Evolutionary conservation across 352 stramenopile species (phyloP), one percentile per base, ranked within the genome.

Genomic region (Phytopythium vexans): DNA sequence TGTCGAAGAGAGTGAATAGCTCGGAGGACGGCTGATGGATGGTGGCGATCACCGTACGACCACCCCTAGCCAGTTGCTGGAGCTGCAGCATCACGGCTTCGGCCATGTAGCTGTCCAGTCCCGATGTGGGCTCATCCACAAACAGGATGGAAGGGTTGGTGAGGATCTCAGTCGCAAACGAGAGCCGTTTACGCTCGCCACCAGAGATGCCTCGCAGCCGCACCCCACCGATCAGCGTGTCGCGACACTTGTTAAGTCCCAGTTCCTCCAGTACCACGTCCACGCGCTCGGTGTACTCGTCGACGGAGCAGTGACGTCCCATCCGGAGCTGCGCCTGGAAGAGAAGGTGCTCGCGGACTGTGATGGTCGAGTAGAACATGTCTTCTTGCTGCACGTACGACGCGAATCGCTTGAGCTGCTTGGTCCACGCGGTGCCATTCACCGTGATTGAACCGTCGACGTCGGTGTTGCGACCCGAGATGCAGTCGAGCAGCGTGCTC

Each of bases 401-500:
- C 33, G 70, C 53, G 3, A 74, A 54, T 3, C 60, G 60, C 33
- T 78, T 74, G 49, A 68, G 44, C 33, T n/a, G 5, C 10, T 72
- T 68, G 59, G 27, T 72, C 68, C 68, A 77, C 7, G 53, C 45
- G 11, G 58, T 40, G 11, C 92, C 93, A 34, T 79, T 85, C 39
- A 94, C 70, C 0, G 42, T 64, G 32, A 73, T 76, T 0, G 32
- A 54, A 16, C 85, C 74, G 11, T 73, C 75, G 27, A 92, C 89
- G 12, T 58, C 72, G 34, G 67, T 85, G 56, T 97, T 21, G 31
- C 34, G 72, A 12, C 8, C 67, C 88, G 80, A 50, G 49, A 99
- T 90, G 16, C 97, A 95, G 75, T 98, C 92, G 7, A 97, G 79
- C 6, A 98, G 77, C 2, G 93, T 97, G n/a, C 88, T 97, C 62